These are phyloP conservation scores for Picea glauca DNA, from an alignment of 75 land plant species.

Conservation along the genomic window DNA sequence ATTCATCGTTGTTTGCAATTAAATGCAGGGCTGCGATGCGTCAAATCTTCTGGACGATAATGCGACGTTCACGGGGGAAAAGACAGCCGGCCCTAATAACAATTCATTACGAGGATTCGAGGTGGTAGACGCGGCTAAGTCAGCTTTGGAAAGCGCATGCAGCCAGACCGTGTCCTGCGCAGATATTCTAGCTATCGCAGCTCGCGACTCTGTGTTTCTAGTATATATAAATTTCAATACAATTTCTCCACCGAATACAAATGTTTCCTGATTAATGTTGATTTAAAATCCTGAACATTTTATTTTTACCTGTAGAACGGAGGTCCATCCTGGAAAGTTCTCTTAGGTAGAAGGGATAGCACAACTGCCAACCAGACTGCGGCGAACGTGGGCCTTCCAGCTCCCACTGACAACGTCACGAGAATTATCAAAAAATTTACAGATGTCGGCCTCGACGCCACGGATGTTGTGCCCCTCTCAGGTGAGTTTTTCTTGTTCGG, in stretches of 20 bases:
- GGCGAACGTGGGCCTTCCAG: slow-evolving; percentile 34
- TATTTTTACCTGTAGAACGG: slow-evolving; percentile 32
- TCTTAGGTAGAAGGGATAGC: too few species aligned
- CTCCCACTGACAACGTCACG: slow-evolving; percentile 20
- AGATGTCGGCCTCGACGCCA: slow-evolving; percentile 48
- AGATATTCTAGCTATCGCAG: slow-evolving; percentile 35
- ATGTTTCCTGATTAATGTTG: too few species aligned
- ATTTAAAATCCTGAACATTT: too few species aligned
- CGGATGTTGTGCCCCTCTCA: slow-evolving; percentile 53
- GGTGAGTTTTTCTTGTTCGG: too few species aligned
- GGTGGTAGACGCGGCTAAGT: slow-evolving; percentile 20
- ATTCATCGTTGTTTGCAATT: too few species aligned
- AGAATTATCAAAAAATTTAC: slow-evolving; percentile 22
- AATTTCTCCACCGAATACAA: too few species aligned
- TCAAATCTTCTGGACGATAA: slow-evolving; percentile 26
- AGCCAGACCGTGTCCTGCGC: slow-evolving; percentile 24
- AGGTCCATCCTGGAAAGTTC: too few species aligned
- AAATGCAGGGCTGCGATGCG: slow-evolving; percentile 27
- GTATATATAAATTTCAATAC: neutral
- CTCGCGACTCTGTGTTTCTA: slow-evolving; percentile 22
- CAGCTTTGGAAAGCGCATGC: slow-evolving; percentile 16
- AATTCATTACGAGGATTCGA: slow-evolving; percentile 20
- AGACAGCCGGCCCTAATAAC: too few species aligned
- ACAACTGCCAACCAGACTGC: slow-evolving; percentile 25
- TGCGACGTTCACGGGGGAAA: slow-evolving; percentile 2